Percentiles rank a stretch among this genome's conserved stretches.
Conservation (phyloP, 345 rosid genomes). For the Luvunga scandens region DNA sequence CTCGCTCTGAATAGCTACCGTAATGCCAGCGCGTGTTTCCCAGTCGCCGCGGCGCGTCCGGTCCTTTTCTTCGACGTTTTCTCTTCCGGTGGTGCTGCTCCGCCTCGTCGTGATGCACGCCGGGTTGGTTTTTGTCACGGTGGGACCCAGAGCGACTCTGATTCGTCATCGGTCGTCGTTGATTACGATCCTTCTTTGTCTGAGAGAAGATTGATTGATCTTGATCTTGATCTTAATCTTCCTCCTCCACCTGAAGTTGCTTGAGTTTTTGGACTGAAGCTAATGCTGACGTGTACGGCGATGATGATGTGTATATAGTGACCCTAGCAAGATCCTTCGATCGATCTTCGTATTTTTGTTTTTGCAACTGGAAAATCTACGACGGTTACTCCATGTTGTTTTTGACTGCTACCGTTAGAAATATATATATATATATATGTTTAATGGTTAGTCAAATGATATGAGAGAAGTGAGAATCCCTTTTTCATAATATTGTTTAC, state of each 20-base stretch:
- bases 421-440: neutral
- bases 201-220: conserved; percentile 31
- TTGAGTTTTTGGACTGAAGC: conserved; percentile 22
- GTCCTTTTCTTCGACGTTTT: conserved; percentile 52
- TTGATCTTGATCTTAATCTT: conserved; percentile 68
- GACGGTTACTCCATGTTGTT: neutral
- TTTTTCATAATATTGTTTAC: neutral
- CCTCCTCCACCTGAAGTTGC: conserved; percentile 60
- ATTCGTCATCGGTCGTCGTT: conserved; percentile 57
- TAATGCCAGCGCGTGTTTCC: conserved; percentile 20
- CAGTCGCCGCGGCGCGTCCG: conserved; percentile 29
- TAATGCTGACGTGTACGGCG: conserved; percentile 23
- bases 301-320: conserved; percentile 29
- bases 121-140: conserved; percentile 5
- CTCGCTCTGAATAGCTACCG: conserved; percentile 43
- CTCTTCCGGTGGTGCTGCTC: conserved; percentile 19
- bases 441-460: conserved; percentile 8
- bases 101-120: neutral
- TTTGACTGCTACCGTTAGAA: conserved; percentile 1
- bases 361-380: conserved; percentile 32
- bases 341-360: conserved; percentile 16
- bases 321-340: neutral
- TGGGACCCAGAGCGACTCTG: conserved; percentile 59
- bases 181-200: conserved; percentile 38
- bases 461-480: neutral